Base-by-base conservation (phyloP, 2,329 filamentous ascomycete genomes). In the Sporothrix schenckii region DNA sequence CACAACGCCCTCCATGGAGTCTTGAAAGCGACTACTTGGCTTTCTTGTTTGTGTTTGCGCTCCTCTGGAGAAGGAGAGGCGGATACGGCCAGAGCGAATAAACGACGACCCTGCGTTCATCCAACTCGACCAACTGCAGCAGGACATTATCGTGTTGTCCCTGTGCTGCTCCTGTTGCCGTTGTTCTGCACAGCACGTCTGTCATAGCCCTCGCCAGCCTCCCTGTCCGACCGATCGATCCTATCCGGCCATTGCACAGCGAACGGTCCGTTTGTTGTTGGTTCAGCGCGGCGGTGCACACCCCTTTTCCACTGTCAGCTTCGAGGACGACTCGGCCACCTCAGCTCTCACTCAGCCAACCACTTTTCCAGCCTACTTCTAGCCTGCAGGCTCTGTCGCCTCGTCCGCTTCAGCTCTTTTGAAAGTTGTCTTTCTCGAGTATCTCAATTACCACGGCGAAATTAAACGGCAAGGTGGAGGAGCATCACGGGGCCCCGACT, bases 211-310 rank as follows among this genome's bases (percentile, higher is more conserved):
- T 11, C 34, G 5, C 65, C 63, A 52, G 65, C 65, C n/a, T 67
- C 50, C n/a, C 63, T 10, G 65, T 67, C 50, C 41, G 65, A 67
- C 34, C 11, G 30, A 13, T 54, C 50, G 10, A 19, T 41, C 49
- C 34, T 24, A 61, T 24, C 24, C n/a, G 34, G 5, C 60, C 60
- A 4, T 21, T 63, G 5, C 21, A 39, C 58, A 47, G 27, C 39
- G 21, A 47, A 3, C 30, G 16, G 1, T 9, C n/a, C 16, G 10
- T 14, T 66, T 34, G 47, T 34, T 50, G 9, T 53, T 66, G 30
- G 63, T 9, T 39, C 63, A 66, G 63, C 63, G 47, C 63, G 27
- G 58, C 39, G 39, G 39, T 63, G 61, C 61, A 49, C 61, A 65
- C 47, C 61, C 61, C 61, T 50, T 65, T 65, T 21, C 44, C 44